Percentiles rank a stretch among this genome's conserved stretches.
These are phyloP conservation scores for Epichloe bromicola DNA, from an alignment of 2,329 filamentous ascomycete species.

Conservation along the genomic window DNA sequence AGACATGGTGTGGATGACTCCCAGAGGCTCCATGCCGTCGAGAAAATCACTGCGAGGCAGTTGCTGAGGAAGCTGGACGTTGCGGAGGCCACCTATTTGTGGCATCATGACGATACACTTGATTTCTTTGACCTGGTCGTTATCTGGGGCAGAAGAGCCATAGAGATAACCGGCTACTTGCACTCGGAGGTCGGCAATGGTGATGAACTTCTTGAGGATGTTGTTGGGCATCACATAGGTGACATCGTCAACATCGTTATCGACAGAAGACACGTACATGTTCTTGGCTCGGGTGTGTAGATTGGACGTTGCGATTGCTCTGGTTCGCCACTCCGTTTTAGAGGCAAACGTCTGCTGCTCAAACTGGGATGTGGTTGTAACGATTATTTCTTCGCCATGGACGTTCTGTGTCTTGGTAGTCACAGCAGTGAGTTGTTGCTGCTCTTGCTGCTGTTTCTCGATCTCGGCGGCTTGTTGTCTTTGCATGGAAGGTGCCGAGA, in stretches of 20 bases:
- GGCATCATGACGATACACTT: slow-evolving; percentile 95
- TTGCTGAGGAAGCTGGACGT: slow-evolving; percentile 80
- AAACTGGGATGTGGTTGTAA: slow-evolving; percentile 94
- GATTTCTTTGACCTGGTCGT: slow-evolving; percentile 94
- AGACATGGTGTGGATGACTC: slow-evolving; percentile 88
- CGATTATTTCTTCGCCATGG: slow-evolving; percentile 93
- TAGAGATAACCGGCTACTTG: slow-evolving; percentile 96
- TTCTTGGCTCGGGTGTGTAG: slow-evolving; percentile 90
- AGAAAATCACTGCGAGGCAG: slow-evolving; percentile 89
- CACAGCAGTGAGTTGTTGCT: slow-evolving; percentile 89
- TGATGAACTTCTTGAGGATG: slow-evolving; percentile 95
- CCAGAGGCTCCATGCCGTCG: slow-evolving; percentile 73
- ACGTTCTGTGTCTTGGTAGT: slow-evolving; percentile 98
- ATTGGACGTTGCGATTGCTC: slow-evolving; percentile 93
- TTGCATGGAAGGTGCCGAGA: slow-evolving; percentile 94
- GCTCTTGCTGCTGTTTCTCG: slow-evolving; percentile 96
- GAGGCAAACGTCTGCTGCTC: slow-evolving; percentile 96
- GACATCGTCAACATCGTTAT: slow-evolving; percentile 78
- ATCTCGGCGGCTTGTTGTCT: slow-evolving; percentile 97
- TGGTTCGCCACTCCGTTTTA: slow-evolving; percentile 96
- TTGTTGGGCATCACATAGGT: slow-evolving; percentile 99
- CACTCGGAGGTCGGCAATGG: slow-evolving; percentile 87
- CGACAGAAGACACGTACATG: slow-evolving; percentile 95
- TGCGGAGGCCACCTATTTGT: slow-evolving; percentile 85
- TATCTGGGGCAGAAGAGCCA: slow-evolving; percentile 81